These are phyloP conservation scores for Leccinum fallax DNA, from an alignment of 1,284 basidiomycete species.

Conservation along the genomic window DNA sequence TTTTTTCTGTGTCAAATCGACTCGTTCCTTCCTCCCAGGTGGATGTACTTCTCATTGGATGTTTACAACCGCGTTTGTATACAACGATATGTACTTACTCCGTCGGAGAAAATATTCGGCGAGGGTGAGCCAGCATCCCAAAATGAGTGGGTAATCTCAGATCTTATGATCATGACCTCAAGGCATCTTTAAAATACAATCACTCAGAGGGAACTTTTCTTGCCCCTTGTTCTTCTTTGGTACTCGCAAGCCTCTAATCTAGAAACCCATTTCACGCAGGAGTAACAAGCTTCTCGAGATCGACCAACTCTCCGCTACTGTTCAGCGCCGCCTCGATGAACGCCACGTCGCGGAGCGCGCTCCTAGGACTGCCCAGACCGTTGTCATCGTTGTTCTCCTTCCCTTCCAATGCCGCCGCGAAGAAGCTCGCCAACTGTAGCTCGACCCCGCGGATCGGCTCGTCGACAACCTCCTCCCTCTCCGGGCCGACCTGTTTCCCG, in stretches of 20 bases:
- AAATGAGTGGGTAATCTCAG: too few species aligned
- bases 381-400: slow-evolving; percentile 33
- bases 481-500: slow-evolving; percentile 43
- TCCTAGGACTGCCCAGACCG: slow-evolving; percentile 54
- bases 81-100: too few species aligned
- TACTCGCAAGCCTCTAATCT: not conserved
- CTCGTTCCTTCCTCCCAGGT: too few species aligned
- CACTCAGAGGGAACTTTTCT: not conserved
- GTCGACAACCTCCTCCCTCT: slow-evolving; percentile 54
- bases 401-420: slow-evolving; percentile 49
- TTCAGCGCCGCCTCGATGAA: slow-evolving; percentile 78
- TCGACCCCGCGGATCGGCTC: slow-evolving; percentile 54
- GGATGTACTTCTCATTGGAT: not conserved
- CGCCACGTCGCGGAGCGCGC: slow-evolving; percentile 71
- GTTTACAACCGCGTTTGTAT: not conserved
- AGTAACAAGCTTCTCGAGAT: slow-evolving; percentile 49
- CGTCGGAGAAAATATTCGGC: too few species aligned
- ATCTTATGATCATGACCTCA: too few species aligned
- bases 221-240: not conserved
- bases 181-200: not conserved
- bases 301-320: slow-evolving; percentile 63
- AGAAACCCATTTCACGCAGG: not conserved
- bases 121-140: too few species aligned
- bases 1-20: not conserved
- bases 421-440: slow-evolving; percentile 63